These are phyloP conservation scores for Caryocar brasiliense DNA, from an alignment of 441 rosid genomes.

Conservation along the genomic window DNA sequence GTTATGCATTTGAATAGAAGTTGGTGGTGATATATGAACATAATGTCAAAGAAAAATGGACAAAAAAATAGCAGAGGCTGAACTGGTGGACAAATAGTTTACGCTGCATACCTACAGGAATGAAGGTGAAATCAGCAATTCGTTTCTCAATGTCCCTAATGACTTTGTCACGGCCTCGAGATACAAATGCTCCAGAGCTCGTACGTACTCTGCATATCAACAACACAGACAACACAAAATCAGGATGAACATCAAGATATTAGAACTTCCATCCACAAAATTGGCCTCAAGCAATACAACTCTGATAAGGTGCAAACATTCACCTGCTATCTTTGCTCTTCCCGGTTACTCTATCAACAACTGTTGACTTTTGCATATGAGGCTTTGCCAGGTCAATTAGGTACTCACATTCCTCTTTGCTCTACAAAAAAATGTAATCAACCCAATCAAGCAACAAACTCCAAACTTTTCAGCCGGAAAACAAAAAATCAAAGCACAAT, in stretches of 20 bases:
- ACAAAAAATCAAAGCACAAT: no score
- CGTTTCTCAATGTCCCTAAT: conserved; percentile 66
- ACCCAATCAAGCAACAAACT: background rate
- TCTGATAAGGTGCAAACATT: background rate
- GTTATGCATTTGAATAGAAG: no score
- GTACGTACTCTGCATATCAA: conserved; percentile 58
- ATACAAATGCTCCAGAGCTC: conserved; percentile 78
- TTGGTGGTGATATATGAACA: no score
- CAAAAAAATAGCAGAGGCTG: no score
- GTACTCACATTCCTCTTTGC: conserved; percentile 70
- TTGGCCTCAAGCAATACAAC: background rate
- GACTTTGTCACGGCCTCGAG: conserved; percentile 64
- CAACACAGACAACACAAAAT: no score
- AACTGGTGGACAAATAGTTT: no score
- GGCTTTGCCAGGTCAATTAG: conserved; percentile 72
- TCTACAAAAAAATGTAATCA: conserved; percentile 30
- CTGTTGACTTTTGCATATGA: conserved; percentile 70
- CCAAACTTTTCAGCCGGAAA: no score
- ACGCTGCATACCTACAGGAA: conserved; percentile 64
- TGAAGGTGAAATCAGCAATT: conserved; percentile 77
- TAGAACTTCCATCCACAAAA: background rate
- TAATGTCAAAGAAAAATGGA: background rate
- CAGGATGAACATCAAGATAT: background rate
- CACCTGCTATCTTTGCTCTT: conserved; percentile 85
- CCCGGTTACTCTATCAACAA: conserved; percentile 74